These are phyloP conservation scores for Phyllosticta capitalensis DNA, from an alignment of 2,329 filamentous ascomycete genomes.

Conservation along the genomic window DNA sequence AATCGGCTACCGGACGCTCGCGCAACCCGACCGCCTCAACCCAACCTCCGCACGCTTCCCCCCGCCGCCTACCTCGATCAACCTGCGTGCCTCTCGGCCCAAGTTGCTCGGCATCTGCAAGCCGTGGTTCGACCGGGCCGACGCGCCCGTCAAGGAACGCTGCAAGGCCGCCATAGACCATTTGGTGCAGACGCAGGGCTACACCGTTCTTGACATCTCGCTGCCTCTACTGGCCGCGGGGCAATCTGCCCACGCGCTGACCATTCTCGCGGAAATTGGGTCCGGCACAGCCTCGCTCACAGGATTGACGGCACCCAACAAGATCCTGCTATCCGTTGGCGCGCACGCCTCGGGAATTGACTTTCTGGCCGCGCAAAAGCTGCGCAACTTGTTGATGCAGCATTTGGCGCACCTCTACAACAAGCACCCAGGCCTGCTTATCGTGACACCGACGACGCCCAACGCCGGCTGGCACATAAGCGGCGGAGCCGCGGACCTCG, in stretches of 20 bases:
- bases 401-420: slow-evolving; percentile 65
- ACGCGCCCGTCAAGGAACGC: slow-evolving; percentile 50
- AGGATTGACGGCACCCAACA: slow-evolving; percentile 56
- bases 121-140: slow-evolving; percentile 61
- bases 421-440: slow-evolving; percentile 62
- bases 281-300: slow-evolving; percentile 41
- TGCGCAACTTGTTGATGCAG: slow-evolving; percentile 68
- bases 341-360: slow-evolving; percentile 58
- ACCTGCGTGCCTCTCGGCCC: slow-evolving; percentile 24
- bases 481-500: slow-evolving; percentile 51
- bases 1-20: slow-evolving; percentile 72
- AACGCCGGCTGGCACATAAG: slow-evolving; percentile 63
- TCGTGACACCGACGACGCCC: slow-evolving; percentile 70
- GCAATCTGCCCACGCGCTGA: slow-evolving; percentile 66
- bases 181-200: slow-evolving; percentile 44
- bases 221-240: slow-evolving; percentile 61
- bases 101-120: slow-evolving; percentile 63
- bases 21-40: slow-evolving; percentile 58
- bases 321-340: slow-evolving; percentile 57
- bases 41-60: slow-evolving; percentile 54
- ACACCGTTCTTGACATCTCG: slow-evolving; percentile 49
- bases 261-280: slow-evolving; percentile 65
- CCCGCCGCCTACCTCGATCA: slow-evolving; percentile 32
- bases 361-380: slow-evolving; percentile 60
- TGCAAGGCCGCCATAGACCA: slow-evolving; percentile 55